Evolutionary conservation across 768 basidiomycete species (phyloP).

Genomic region (Amylocystis lapponica): DNA sequence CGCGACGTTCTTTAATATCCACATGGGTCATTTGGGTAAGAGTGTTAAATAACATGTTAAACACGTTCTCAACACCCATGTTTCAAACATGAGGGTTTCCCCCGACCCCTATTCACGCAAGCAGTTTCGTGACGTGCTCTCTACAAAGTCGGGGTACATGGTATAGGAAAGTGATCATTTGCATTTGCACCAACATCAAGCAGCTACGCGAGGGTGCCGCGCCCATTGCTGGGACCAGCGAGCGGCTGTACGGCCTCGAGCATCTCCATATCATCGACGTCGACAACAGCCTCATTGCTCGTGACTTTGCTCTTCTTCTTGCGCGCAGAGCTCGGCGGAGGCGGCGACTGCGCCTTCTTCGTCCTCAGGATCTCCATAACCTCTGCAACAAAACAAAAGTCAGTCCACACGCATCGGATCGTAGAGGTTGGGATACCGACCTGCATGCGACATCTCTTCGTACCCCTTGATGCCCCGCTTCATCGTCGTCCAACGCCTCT

Average conservation of each 20-base stretch:
- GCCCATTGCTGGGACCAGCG: conserved; percentile 11
- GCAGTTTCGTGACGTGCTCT: too few relatives aligned
- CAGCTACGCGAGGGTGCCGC: too few relatives aligned
- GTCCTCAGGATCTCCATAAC: conserved; percentile 76
- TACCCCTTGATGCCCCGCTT: conserved; percentile 70
- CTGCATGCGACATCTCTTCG: conserved; percentile 77
- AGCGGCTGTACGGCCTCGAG: conserved; percentile 10
- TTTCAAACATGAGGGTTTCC: too few relatives aligned
- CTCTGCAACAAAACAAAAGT: conserved; percentile 39
- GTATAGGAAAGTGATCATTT: too few relatives aligned
- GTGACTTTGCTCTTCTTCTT: conserved; percentile 24
- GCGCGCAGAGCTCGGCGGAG: conserved; percentile 14
- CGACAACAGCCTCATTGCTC: conserved; percentile 30
- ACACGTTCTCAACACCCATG: too few relatives aligned
- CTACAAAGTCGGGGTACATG: too few relatives aligned
- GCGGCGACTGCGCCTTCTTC: conserved; percentile 62
- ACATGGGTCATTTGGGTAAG: too few relatives aligned
- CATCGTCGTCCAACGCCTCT: conserved; percentile 77
- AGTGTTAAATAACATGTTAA: too few relatives aligned
- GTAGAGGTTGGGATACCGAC: conserved; percentile 31
- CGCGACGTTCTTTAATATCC: too few relatives aligned
- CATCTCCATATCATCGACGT: conserved; percentile 22
- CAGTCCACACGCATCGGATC: neutral
- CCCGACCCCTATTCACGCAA: too few relatives aligned
- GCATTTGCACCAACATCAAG: too few relatives aligned